A percentile compares a stretch with the other conserved stretches of the same genome.
phyloP scores from a whole-genome alignment of 306 rosid genomes.

The Canavalia gladiata region DNA sequence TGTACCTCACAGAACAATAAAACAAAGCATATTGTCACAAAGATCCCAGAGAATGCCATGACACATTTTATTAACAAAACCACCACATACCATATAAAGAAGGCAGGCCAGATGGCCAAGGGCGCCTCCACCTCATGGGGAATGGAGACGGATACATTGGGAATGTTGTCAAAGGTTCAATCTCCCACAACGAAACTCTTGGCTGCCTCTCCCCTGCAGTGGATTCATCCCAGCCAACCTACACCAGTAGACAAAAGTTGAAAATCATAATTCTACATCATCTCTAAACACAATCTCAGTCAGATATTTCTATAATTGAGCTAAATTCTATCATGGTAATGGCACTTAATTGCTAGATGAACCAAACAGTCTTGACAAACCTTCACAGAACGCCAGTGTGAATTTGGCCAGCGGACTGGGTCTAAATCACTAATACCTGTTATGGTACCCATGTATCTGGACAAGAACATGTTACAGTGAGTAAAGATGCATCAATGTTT shows the following conservation, averaged over 20 bases:
- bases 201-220: slow-evolving; percentile 96
- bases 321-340: slow-evolving; percentile 46
- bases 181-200: slow-evolving; percentile 93
- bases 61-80: slow-evolving; percentile 29
- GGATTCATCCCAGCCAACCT: slow-evolving; percentile 99
- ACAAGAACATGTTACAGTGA: slow-evolving; percentile 43
- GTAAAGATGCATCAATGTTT: slow-evolving; percentile 7
- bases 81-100: slow-evolving; percentile 67
- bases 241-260: slow-evolving; percentile 43
- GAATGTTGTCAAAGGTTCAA: slow-evolving; percentile 91
- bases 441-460: slow-evolving; percentile 84
- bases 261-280: slow-evolving; percentile 27
- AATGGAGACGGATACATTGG: slow-evolving; percentile 93
- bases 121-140: slow-evolving; percentile 85
- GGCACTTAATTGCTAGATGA: slow-evolving; percentile 17
- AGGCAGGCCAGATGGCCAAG: slow-evolving; percentile 92
- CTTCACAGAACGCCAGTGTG: slow-evolving; percentile 90
- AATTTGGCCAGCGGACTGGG: slow-evolving; percentile 77
- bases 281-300: slow-evolving; percentile 1
- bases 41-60: slow-evolving; percentile 11
- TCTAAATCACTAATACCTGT: slow-evolving; percentile 79
- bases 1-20: slow-evolving; percentile 24
- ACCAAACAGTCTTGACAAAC: slow-evolving; percentile 57
- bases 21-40: slow-evolving; percentile 18
- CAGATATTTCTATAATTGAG: slow-evolving; percentile 12